phyloP scores from a whole-genome alignment of 306 rosid genomes.

The Macrotyloma uniflorum region DNA sequence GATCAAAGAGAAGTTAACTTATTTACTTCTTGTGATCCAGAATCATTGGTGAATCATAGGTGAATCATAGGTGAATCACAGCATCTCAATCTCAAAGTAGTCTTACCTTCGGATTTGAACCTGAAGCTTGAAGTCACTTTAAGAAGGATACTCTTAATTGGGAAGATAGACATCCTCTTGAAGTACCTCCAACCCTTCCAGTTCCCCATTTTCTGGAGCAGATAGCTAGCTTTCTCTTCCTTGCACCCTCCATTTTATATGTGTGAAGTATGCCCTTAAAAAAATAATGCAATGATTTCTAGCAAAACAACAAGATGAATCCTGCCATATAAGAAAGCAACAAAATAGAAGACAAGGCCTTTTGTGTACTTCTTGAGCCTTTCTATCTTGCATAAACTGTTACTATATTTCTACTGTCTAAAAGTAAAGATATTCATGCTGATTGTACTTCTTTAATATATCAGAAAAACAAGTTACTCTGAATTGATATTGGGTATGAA shows the following conservation, averaged over 20 bases:
- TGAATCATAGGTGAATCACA: no score
- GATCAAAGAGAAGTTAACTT: conserved; percentile 20
- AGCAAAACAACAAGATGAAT: conserved; percentile 49
- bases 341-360: conserved; percentile 55
- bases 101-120: conserved; percentile 58
- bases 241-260: conserved; percentile 43
- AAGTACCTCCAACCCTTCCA: conserved; percentile 58
- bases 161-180: conserved; percentile 54
- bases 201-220: conserved; percentile 49
- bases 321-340: conserved; percentile 56
- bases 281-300: conserved; percentile 34
- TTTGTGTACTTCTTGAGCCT: conserved; percentile 23
- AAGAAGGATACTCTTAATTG: conserved; percentile 53
- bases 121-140: conserved; percentile 53
- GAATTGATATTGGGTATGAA: not conserved
- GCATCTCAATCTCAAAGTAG: not conserved
- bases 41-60: not conserved
- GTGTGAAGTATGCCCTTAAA: conserved; percentile 31
- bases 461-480: not conserved
- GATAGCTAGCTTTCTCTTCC: conserved; percentile 32
- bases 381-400: conserved; percentile 13
- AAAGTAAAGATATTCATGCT: not conserved
- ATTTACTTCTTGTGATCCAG: not conserved
- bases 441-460: not conserved
- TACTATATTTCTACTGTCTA: not conserved